Percentiles rank a stretch among this genome's conserved stretches.
phyloP scores from a whole-genome alignment of 768 basidiomycete genomes.

The Trichaptum fuscoviolaceum region DNA sequence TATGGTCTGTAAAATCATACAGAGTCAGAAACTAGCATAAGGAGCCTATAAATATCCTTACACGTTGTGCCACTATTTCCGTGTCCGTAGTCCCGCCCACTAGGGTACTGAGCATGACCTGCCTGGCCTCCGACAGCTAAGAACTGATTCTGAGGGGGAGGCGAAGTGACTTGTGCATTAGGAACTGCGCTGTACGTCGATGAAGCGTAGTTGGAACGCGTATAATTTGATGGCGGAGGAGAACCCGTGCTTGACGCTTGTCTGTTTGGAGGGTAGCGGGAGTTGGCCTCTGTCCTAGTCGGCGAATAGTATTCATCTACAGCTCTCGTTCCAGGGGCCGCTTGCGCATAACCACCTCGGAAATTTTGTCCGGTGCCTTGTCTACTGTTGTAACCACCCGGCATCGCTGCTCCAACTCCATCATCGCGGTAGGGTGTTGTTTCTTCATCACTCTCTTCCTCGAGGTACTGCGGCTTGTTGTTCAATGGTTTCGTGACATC shows the following conservation, averaged over 20 bases:
- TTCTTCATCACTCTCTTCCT: constrained; percentile 36
- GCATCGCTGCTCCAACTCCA: constrained; percentile 16
- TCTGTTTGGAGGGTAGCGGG: constrained; percentile 36
- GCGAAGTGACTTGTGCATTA: constrained; percentile 9
- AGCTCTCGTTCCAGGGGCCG: constrained; percentile 57
- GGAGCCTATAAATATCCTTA: constrained; percentile 27
- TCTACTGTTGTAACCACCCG: constrained; percentile 28
- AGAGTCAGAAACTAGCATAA: not conserved
- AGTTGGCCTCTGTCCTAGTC: constrained; percentile 31
- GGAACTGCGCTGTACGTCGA: not conserved
- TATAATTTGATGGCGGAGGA: not conserved
- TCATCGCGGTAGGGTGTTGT: constrained; percentile 28
- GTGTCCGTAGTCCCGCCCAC: constrained; percentile 43
- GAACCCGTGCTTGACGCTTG: constrained; percentile 18
- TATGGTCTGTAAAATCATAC: constrained; percentile 40
- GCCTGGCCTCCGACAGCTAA: constrained; percentile 28
- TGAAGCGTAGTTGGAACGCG: not conserved
- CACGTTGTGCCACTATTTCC: constrained; percentile 47
- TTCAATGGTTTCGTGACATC: constrained; percentile 59
- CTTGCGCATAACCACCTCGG: constrained; percentile 62
- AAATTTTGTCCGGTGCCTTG: constrained; percentile 28
- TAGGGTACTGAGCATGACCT: constrained; percentile 26
- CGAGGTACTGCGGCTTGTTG: constrained; percentile 39
- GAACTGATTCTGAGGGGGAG: constrained; percentile 28
- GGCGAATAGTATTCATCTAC: constrained; percentile 69